Percentiles rank a stretch among this genome's conserved stretches.
phyloP scores from a whole-genome alignment of 2,329 filamentous ascomycete genomes.

The Xylariaceae sp. region DNA sequence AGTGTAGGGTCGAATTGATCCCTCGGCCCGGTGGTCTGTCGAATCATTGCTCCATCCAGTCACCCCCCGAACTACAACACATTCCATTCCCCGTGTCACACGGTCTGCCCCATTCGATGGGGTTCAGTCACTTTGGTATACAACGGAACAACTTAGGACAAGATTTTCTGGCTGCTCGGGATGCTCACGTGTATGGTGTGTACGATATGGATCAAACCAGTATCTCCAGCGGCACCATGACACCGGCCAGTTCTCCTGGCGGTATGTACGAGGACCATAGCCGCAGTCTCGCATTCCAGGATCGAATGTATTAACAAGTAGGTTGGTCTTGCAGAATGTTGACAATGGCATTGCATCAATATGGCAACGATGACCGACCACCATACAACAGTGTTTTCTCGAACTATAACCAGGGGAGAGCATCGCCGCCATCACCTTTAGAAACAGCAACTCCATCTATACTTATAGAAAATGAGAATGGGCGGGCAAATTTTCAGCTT shows the following conservation, averaged over 20 bases:
- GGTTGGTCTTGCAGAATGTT: conserved; percentile 1
- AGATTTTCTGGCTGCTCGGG: conserved; percentile 36
- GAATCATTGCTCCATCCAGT: conserved; percentile 29
- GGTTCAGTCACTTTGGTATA: conserved; percentile 28
- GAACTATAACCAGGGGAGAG: too few species aligned
- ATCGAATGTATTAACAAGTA: conserved; percentile 42
- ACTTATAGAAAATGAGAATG: conserved; percentile 14
- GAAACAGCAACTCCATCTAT: not conserved
- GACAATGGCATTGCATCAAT: not conserved
- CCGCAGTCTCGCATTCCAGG: conserved; percentile 43
- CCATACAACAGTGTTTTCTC: too few species aligned
- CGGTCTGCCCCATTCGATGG: conserved; percentile 24
- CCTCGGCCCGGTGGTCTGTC: conserved; percentile 24
- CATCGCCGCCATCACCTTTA: too few species aligned
- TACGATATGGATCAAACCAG: conserved; percentile 54
- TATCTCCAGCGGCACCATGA: conserved; percentile 42
- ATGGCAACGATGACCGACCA: not conserved
- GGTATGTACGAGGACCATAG: conserved; percentile 54
- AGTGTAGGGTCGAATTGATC: conserved; percentile 64
- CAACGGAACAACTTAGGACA: conserved; percentile 32
- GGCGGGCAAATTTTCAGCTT: conserved; percentile 14
- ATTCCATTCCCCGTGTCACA: conserved; percentile 32
- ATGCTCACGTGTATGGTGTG: conserved; percentile 46
- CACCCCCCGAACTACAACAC: conserved; percentile 33
- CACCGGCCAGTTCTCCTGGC: conserved; percentile 44